Conservation (phyloP, 2,329 filamentous ascomycete species). For the Diaporthe capsici region DNA sequence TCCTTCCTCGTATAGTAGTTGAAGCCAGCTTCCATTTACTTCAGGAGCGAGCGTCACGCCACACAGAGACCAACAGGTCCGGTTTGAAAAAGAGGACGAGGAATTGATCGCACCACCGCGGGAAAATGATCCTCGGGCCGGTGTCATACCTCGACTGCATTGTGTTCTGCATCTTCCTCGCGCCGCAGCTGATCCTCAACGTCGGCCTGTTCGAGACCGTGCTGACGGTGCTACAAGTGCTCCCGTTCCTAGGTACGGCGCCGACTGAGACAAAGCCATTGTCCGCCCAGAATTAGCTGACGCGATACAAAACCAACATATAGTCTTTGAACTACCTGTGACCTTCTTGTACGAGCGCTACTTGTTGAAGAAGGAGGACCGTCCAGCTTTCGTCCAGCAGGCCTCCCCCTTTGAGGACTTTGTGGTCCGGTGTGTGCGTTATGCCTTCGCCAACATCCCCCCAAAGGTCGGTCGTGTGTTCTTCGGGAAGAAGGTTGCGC, state of each 20-base stretch:
- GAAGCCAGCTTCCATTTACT: background rate
- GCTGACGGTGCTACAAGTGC: conserved; percentile 69
- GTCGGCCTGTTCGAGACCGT: conserved; percentile 74
- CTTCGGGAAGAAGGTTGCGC: conserved; percentile 79
- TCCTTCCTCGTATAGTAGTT: background rate
- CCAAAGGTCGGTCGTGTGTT: conserved; percentile 80
- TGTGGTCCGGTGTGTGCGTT: conserved; percentile 82
- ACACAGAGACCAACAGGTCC: background rate
- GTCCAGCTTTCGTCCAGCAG: conserved; percentile 75
- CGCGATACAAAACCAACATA: background rate
- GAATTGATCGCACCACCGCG: background rate
- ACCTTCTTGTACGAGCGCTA: conserved; percentile 72
- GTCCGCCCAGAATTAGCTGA: background rate
- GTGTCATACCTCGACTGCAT: conserved; percentile 83
- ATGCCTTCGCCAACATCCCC: conserved; percentile 81
- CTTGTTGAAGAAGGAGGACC: conserved; percentile 57
- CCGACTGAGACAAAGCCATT: conserved; percentile 2
- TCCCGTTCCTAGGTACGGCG: conserved; percentile 78
- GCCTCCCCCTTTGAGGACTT: conserved; percentile 84
- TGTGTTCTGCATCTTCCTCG: conserved; percentile 78
- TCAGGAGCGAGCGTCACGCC: background rate
- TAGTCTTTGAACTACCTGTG: conserved; percentile 72
- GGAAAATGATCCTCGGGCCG: conserved; percentile 78
- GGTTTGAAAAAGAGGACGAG: background rate
- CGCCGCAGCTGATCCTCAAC: conserved; percentile 78